These are phyloP conservation scores for Chlamydomonas schloesseri DNA, from an alignment of 139 green algal species.

Conservation along the genomic window DNA sequence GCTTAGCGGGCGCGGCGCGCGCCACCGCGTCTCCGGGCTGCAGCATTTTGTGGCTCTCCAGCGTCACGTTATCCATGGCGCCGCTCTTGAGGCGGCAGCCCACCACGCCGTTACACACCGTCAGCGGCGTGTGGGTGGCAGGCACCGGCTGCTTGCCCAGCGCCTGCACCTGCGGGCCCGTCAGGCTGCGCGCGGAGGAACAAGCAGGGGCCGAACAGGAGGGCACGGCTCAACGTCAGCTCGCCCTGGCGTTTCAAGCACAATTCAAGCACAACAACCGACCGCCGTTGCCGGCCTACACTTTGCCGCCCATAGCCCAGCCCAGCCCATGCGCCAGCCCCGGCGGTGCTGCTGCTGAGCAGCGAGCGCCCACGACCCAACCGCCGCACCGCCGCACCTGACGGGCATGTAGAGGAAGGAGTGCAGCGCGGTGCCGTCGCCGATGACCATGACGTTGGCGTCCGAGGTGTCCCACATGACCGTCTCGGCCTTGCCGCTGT, in stretches of 20 bases:
- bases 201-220: too few relatives aligned
- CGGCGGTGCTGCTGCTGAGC: too few relatives aligned
- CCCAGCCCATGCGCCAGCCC: too few relatives aligned
- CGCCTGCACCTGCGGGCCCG: slow-evolving; percentile 55
- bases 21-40: slow-evolving; percentile 42
- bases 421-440: slow-evolving; percentile 51
- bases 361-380: too few relatives aligned
- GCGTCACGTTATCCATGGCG: slow-evolving; percentile 59
- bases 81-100: slow-evolving; percentile 73
- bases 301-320: too few relatives aligned
- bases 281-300: too few relatives aligned
- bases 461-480: slow-evolving; percentile 81
- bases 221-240: too few relatives aligned
- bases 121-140: slow-evolving; percentile 62
- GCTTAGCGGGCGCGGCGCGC: slow-evolving; percentile 30
- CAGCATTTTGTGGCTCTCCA: slow-evolving; percentile 69
- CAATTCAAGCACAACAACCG: too few relatives aligned
- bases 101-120: slow-evolving; percentile 60
- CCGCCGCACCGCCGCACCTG: slow-evolving; percentile 36
- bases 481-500: slow-evolving; percentile 32
- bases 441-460: slow-evolving; percentile 68
- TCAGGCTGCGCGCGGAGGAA: slow-evolving; percentile 56
- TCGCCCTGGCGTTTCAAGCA: too few relatives aligned
- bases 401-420: slow-evolving; percentile 63
- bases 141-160: slow-evolving; percentile 58